Conservation (phyloP, 345 rosid genomes). For the Pelargonium nanum region DNA sequence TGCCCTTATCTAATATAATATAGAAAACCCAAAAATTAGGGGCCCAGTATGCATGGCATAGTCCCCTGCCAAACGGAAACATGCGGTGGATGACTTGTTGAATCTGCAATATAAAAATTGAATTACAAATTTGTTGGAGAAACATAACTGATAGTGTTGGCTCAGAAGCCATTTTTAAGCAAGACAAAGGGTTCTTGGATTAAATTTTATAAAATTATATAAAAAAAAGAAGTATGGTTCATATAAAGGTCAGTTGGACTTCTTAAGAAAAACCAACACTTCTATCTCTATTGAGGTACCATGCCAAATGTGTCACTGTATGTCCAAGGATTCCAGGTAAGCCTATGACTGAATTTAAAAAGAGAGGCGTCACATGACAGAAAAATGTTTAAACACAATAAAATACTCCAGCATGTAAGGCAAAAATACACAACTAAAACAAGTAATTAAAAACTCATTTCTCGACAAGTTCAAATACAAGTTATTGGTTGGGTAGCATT, state of each 20-base stretch:
- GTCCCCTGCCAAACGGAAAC: constrained; percentile 98
- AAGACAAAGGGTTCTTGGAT: neutral
- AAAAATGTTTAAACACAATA: no score
- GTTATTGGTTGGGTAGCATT: neutral
- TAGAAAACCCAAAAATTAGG: constrained; percentile 96
- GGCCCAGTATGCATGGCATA: constrained; percentile 97
- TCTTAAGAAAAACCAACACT: neutral
- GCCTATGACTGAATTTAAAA: no score
- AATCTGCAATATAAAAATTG: constrained; percentile 42
- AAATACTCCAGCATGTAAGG: neutral
- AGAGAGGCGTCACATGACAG: neutral
- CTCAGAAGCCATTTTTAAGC: neutral
- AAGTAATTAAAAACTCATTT: neutral
- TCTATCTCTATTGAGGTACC: neutral
- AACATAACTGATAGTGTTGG: constrained; percentile 2
- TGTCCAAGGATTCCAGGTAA: neutral
- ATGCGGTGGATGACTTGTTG: constrained; percentile 60
- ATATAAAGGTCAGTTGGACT: neutral
- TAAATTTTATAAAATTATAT: no score
- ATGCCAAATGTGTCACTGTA: neutral
- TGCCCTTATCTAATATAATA: constrained; percentile 62
- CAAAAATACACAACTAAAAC: neutral
- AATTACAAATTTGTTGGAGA: constrained; percentile 11
- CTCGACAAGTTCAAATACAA: neutral
- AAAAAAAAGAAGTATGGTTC: neutral